A percentile compares a stretch with the other conserved stretches of the same genome.
Evolutionary conservation across 1,284 basidiomycete genomes (phyloP).

Genomic region (Puccinia brachypodii): DNA sequence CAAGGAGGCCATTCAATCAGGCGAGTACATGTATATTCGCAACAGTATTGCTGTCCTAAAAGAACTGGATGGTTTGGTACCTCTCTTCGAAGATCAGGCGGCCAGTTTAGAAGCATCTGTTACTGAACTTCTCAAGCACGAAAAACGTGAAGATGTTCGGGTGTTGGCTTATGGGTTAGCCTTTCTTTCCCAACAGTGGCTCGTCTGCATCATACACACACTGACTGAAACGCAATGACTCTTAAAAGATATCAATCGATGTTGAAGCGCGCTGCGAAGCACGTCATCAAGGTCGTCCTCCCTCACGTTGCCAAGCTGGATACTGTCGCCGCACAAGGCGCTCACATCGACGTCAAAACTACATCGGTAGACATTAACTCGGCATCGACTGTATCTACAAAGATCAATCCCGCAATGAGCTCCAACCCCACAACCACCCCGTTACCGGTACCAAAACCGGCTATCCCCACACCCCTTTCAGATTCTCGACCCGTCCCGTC

Average conservation of each 20-base stretch:
- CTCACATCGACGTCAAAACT: constrained; percentile 45
- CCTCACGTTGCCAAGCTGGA: constrained; percentile 26
- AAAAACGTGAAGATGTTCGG: constrained; percentile 67
- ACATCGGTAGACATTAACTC: constrained; percentile 47
- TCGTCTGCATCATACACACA: not conserved
- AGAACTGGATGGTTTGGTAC: constrained; percentile 83
- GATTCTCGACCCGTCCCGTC: constrained; percentile 38
- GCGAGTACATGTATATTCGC: constrained; percentile 89
- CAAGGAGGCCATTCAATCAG: constrained; percentile 56
- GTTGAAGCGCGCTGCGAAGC: constrained; percentile 50
- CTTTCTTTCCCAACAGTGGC: not conserved
- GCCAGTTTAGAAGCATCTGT: constrained; percentile 67
- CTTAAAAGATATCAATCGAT: constrained; percentile 49
- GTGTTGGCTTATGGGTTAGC: constrained; percentile 71
- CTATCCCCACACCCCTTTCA: constrained; percentile 54
- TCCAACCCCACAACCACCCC: constrained; percentile 18
- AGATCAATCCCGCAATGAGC: constrained; percentile 46
- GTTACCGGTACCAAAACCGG: constrained; percentile 10
- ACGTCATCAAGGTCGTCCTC: constrained; percentile 33
- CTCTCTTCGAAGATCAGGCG: constrained; percentile 64
- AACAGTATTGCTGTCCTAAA: constrained; percentile 86
- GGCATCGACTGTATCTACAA: constrained; percentile 50
- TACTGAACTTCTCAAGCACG: constrained; percentile 69
- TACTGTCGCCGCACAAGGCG: constrained; percentile 47
- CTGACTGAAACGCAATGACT: constrained; percentile 21